Evolutionary conservation across 163 green algal genomes (phyloP).

Genomic region (Dunaliella salina): DNA sequence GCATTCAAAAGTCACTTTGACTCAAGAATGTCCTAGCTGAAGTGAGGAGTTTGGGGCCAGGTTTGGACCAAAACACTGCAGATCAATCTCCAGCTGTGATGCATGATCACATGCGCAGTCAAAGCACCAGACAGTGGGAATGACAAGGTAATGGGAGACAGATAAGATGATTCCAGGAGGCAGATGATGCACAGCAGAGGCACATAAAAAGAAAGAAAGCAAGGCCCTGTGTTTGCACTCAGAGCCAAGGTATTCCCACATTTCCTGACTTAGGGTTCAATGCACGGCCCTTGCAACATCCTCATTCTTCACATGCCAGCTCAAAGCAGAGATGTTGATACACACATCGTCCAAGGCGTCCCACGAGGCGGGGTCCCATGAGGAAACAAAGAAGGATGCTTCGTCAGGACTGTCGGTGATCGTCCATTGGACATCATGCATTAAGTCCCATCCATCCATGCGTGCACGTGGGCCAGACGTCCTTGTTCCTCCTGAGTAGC

Average conservation of each 20-base stretch:
- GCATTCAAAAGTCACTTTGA: too few species aligned
- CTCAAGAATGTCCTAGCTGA: too few species aligned
- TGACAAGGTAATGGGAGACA: too few species aligned
- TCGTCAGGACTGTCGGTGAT: not conserved
- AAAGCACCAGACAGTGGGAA: too few species aligned
- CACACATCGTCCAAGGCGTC: not conserved
- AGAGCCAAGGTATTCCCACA: too few species aligned
- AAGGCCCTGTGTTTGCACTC: not conserved
- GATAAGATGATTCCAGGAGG: too few species aligned
- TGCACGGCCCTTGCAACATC: not conserved
- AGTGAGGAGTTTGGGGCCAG: too few species aligned
- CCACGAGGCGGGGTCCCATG: not conserved
- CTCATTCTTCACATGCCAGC: not conserved
- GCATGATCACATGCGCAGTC: too few species aligned
- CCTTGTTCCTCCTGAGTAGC: too few species aligned
- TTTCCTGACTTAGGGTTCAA: not conserved
- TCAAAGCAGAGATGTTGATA: not conserved
- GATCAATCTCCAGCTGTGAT: not conserved
- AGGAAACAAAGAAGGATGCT: not conserved
- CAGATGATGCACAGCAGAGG: not conserved
- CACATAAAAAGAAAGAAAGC: too few species aligned
- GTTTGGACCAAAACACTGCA: too few species aligned
- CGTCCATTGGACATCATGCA: not conserved
- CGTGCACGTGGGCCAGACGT: not conserved
- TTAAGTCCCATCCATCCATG: conserved; percentile 1